Base-by-base conservation (phyloP, 1,139 yeast genomes). In the Scheffersomyces quercinus region DNA sequence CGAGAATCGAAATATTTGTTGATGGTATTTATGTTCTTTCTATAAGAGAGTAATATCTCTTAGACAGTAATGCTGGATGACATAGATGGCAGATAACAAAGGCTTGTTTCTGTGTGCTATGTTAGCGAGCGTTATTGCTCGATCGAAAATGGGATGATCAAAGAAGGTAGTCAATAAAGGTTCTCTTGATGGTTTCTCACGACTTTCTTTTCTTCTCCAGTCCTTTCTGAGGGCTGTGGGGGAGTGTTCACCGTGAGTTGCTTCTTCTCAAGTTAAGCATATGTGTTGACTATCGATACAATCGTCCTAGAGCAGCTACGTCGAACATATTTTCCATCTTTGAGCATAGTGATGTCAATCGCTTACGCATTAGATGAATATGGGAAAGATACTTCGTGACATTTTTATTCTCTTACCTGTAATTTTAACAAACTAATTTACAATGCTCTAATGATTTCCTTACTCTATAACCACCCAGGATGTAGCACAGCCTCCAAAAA, bases 351-450 rank as follows among this genome's bases (percentile, higher is more conserved):
- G 61, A 40, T 35, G 14, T 36, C 49, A 54, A 51, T 31, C 35
- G 15, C 20, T 54, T 55, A 52, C 56, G 75, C 73, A 69, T 71
- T 69, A 80, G 84, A 81, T 82, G 87, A 77, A 79, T 80, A 72
- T 82, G 88, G 87, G 76, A 77, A 83, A 84, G 89, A 82, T 79
- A 79, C 83, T 77, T 80, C 84, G 85, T 79, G 72, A 82, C 85
- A 83, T 79, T 64, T 50, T 37, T 29, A 16, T 29, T 33, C 26
- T 29, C 15, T 11, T 31, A 40, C 41, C 38, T 36, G 35, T 31
- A 31, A 20, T n/a, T 10, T 20, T 20, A 5, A 20, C 26, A 7
- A 31, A 8, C 35, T 8, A 8, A 11, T 13, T 6, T 20, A 20
- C 26, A 20, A 26, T 29, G 13, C 30, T 44, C 30, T n/a, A 12